A percentile compares a stretch with the other conserved stretches of the same genome.
These are phyloP conservation scores for Yarrowia osloensis DNA, from an alignment of 805 yeast genomes.

Conservation along the genomic window DNA sequence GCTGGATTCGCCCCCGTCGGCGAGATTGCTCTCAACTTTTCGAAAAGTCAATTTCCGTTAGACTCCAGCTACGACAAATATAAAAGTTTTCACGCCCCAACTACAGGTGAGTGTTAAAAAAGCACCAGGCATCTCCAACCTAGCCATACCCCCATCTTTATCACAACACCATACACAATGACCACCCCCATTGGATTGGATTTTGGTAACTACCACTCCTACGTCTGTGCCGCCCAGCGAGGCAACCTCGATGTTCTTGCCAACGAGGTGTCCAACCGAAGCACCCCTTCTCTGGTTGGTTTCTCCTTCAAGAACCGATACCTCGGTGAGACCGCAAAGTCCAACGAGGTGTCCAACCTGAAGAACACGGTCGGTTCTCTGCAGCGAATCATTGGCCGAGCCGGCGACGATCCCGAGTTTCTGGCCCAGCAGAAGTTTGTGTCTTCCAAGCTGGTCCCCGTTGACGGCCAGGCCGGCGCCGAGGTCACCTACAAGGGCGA, in stretches of 20 bases:
- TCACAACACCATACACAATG: constrained; percentile 49
- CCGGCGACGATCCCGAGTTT: constrained; percentile 73
- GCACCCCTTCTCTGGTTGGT: constrained; percentile 91
- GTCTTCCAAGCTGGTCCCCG: constrained; percentile 69
- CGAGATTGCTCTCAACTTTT: constrained; percentile 23
- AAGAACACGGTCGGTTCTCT: constrained; percentile 95
- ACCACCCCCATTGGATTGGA: constrained; percentile 97
- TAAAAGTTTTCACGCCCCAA: constrained; percentile 29
- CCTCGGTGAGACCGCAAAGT: constrained; percentile 94
- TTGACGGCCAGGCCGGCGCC: constrained; percentile 74
- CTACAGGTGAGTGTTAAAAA: neutral
- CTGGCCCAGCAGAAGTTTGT: constrained; percentile 71
- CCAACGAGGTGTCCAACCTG: constrained; percentile 93
- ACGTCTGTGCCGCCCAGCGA: constrained; percentile 91
- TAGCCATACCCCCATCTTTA: constrained; percentile 2
- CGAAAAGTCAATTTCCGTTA: neutral
- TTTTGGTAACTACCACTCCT: constrained; percentile 93
- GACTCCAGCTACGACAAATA: constrained; percentile 5
- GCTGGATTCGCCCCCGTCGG: too few relatives aligned
- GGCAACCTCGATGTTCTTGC: constrained; percentile 98
- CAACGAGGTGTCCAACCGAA: constrained; percentile 96
- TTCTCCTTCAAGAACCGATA: constrained; percentile 87
- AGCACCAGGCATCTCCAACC: neutral
- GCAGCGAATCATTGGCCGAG: constrained; percentile 87
- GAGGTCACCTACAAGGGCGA: constrained; percentile 83